Conservation (phyloP, 768 basidiomycete species). For the Krasilnikovozyma curviuscula region DNA sequence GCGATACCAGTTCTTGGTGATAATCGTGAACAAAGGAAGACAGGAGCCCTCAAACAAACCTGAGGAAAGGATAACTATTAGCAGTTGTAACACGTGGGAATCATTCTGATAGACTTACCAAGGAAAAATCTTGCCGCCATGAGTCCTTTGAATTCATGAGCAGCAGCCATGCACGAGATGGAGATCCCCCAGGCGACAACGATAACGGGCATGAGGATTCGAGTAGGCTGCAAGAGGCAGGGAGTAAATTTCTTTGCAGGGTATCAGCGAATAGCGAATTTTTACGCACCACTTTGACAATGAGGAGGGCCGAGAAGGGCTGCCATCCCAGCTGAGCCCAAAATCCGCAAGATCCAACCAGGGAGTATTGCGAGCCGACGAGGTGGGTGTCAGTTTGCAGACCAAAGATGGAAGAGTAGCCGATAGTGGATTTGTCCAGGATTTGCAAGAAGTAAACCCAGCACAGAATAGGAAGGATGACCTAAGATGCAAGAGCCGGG, state of each 20-base stretch:
- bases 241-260: no score
- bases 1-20: constrained; percentile 18
- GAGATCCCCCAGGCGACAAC: constrained; percentile 13
- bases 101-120: no score
- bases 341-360: constrained; percentile 12
- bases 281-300: constrained; percentile 14
- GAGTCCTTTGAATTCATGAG: constrained; percentile 15
- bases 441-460: constrained; percentile 25
- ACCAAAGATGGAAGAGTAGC: constrained; percentile 1
- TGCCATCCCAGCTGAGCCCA: constrained; percentile 13
- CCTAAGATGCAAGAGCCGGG: no score
- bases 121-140: constrained; percentile 24
- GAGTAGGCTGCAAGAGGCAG: no score
- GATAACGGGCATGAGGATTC: constrained; percentile 6
- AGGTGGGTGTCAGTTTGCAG: not conserved
- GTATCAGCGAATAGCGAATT: not conserved
- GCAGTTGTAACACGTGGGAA: no score
- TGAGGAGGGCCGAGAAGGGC: constrained; percentile 12
- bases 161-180: constrained; percentile 18
- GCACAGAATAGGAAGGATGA: constrained; percentile 19
- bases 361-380: constrained; percentile 16
- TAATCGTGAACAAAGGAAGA: constrained; percentile 24
- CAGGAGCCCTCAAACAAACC: constrained; percentile 25
- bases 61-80: no score
- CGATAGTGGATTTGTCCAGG: constrained; percentile 7